phyloP scores from a whole-genome alignment of 306 rosid species.

The Casuarina glauca region DNA sequence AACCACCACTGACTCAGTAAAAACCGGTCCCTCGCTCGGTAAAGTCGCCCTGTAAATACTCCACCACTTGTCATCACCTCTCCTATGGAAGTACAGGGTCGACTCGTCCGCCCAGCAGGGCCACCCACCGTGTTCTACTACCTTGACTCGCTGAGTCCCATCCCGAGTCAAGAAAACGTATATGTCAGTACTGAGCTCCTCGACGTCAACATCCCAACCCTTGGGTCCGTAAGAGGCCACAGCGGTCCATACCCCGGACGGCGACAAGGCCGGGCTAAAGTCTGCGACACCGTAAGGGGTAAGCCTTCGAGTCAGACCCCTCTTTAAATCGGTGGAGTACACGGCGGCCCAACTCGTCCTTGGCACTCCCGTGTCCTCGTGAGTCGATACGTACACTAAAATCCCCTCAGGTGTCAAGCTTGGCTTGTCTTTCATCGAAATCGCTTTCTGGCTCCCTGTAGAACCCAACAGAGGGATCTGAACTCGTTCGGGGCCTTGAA shows the following conservation, averaged over 20 bases:
- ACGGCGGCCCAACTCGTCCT: constrained; percentile 79
- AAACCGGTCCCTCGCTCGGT: constrained; percentile 36
- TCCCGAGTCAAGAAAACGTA: constrained; percentile 69
- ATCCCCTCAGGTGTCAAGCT: constrained; percentile 42
- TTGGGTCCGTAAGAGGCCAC: constrained; percentile 71
- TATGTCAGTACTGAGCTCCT: constrained; percentile 77
- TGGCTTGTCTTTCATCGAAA: constrained; percentile 77
- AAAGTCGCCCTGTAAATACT: constrained; percentile 69
- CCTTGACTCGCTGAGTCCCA: constrained; percentile 62
- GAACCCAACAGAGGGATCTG: constrained; percentile 54
- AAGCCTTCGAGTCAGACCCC: constrained; percentile 63
- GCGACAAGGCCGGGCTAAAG: constrained; percentile 80
- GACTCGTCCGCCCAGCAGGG: constrained; percentile 79
- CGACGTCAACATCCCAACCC: constrained; percentile 81
- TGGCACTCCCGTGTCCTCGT: constrained; percentile 54
- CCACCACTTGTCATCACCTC: constrained; percentile 78
- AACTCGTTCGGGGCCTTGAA: constrained; percentile 43
- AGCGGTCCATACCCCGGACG: constrained; percentile 77
- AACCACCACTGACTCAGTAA: constrained; percentile 42
- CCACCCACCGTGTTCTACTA: constrained; percentile 91
- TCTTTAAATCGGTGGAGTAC: constrained; percentile 61
- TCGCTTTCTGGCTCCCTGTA: not conserved
- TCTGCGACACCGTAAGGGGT: constrained; percentile 76
- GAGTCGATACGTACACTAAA: constrained; percentile 73
- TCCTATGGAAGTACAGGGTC: constrained; percentile 74